Base-by-base conservation (phyloP, 257 asterid genomes). In the Fraxinus pennsylvanica region DNA sequence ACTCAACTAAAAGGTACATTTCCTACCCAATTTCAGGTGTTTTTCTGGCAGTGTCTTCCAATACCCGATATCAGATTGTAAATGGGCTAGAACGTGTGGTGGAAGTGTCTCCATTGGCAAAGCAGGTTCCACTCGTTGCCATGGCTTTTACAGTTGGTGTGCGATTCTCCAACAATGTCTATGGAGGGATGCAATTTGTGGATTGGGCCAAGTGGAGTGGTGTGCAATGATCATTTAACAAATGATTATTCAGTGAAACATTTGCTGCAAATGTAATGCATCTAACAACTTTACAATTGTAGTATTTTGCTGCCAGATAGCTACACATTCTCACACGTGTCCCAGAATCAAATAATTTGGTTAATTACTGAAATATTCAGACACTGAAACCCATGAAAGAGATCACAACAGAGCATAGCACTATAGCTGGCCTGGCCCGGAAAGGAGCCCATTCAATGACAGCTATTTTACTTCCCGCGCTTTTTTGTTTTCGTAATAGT, bases 131-230 rank as follows among this genome's bases (percentile, higher is more conserved):
- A 2, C 89, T 91, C 0, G 90, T 90, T 68, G 94, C 99, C 33
- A 72, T 92, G 94, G 97, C 97, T 9, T 95, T 95, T 52, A 95
- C 99, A 1, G 96, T 93, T 36, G 99, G 97, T 12, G 93, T 95
- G 10, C 89, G 98, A 50, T 95, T 93, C 36, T 94, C 96, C 83
- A 95, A 95, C 86, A 95, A 92, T 74, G 88, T 95, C 32, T 95
- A 93, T 15, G 98, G 98, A 32, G 99, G 99, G 73, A 30, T 36
- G 99, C 97, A 95, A 93, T 95, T 95, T 14, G 98, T 95, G 0
- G 99, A 95, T 43, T 95, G 99, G 98, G 98, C 99, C 9, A 84
- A 97, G 85, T 86, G 87, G 91, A 86, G 90, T 15, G 99, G 98
- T 5, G 98, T 92, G 72, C 97, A 94, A 36, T 94, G 74, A 87